Base-by-base conservation (phyloP, 169 alveolate species). In the Pseudocohnilembus persalinus region DNA sequence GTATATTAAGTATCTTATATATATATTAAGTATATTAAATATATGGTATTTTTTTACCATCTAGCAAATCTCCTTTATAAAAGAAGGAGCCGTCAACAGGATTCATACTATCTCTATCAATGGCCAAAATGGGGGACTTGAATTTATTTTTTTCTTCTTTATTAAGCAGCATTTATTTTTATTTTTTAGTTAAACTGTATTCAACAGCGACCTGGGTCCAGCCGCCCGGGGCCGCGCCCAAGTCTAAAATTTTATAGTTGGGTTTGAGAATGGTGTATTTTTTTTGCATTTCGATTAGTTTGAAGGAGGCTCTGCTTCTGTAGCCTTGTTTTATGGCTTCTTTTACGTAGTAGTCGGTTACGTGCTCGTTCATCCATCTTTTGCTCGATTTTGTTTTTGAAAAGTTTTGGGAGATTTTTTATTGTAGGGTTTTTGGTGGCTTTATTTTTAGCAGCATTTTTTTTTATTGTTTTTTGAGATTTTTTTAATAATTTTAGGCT, bases 211-310 rank as follows among this genome's bases (percentile, higher is more conserved):
- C 92, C 88, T 94, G 88, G 28, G 93, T 88, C 96, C 97, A 94
- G 16, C 95, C 92, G 1, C 97, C 97, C 29, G 97, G 97, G 0
- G 95, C 92, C 30, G 95, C 91, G 27, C 97, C 96, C 11, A 94
- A 72, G 77, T 94, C 97, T 32, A 94, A 29, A 0, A 91, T 91
- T 0, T 75, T 81, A 84, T 76, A 76, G 1, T 82, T 88, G n/a
- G 31, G n/a, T 79, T 77, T 87, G 25, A 91, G 85, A 31, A 94
- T 35, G 20, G 85, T 28, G 74, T 77, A 89, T 75, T 85, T 82
- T 16, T 87, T 74, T 63, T 92, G 83, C 0, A 94, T 85, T 84
- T 94, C 91, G 29, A 92, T 33, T 28, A 94, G 83, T 85, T 94
- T 94, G 77, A 78, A 92, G 28, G 96, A 93, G 4, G 96, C 92